Evolutionary conservation across 1,284 basidiomycete species (phyloP).

Genomic region (Mrakiaceae sp.): DNA sequence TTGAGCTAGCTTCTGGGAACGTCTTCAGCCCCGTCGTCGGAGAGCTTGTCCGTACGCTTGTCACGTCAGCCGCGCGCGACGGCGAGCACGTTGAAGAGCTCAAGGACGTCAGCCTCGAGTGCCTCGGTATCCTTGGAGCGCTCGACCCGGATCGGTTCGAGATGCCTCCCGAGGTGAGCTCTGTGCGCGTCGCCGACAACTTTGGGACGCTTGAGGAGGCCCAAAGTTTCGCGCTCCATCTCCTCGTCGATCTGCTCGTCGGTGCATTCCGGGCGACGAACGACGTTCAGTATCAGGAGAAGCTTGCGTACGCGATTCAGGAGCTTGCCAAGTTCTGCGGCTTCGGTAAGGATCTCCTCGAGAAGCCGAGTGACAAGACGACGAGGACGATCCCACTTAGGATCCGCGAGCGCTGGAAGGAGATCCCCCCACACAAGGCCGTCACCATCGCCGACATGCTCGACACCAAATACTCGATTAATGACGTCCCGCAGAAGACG

Average conservation of each 20-base stretch:
- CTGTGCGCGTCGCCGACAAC: constrained; percentile 67
- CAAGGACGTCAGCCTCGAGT: constrained; percentile 67
- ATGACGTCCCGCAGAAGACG: constrained; percentile 22
- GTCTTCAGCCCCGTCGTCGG: constrained; percentile 71
- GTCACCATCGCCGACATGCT: constrained; percentile 85
- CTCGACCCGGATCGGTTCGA: constrained; percentile 92
- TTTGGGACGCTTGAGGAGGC: constrained; percentile 74
- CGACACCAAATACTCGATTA: constrained; percentile 50
- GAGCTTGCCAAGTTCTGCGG: constrained; percentile 80
- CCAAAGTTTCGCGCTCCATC: constrained; percentile 67
- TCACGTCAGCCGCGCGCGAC: constrained; percentile 63
- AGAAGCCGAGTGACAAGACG: constrained; percentile 20
- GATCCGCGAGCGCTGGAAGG: constrained; percentile 63
- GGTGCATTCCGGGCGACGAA: constrained; percentile 88
- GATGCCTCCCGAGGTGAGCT: constrained; percentile 47
- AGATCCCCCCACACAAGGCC: constrained; percentile 60
- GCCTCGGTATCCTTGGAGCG: constrained; percentile 87
- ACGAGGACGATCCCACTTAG: constrained; percentile 45
- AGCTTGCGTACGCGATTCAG: constrained; percentile 86
- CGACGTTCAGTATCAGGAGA: constrained; percentile 82
- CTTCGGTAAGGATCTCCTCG: constrained; percentile 46
- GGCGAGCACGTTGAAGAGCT: constrained; percentile 53
- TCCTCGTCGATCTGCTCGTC: constrained; percentile 77
- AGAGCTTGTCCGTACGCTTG: constrained; percentile 55
- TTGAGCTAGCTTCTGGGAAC: constrained; percentile 64